Conservation (phyloP, 805 yeast species). For the Yarrowia sp. region DNA sequence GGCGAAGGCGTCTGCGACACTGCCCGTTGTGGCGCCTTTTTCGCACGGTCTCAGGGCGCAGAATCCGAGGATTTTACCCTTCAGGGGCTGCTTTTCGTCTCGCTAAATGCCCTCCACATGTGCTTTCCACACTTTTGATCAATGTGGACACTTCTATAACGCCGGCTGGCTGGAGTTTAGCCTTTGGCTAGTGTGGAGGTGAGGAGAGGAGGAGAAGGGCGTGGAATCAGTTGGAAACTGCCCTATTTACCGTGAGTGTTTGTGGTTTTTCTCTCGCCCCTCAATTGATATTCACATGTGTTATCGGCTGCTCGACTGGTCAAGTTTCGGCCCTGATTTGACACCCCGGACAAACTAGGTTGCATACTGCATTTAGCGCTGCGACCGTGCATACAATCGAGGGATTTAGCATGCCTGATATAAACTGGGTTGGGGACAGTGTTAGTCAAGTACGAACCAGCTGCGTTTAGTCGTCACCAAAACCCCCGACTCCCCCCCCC, state of each 20-base stretch:
- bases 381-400: constrained; percentile 31
- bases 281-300: constrained; percentile 1
- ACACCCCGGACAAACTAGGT: neutral
- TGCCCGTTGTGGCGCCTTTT: neutral
- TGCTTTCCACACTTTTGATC: no score
- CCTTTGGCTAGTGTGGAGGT: neutral
- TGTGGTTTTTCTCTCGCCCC: neutral
- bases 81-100: no score
- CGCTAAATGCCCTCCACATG: no score
- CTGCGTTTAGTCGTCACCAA: no score
- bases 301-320: neutral
- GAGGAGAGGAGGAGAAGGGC: no score
- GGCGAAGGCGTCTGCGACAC: neutral
- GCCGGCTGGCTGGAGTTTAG: constrained; percentile 11
- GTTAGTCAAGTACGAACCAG: no score
- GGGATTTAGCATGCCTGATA: constrained; percentile 37
- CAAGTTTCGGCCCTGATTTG: constrained; percentile 2
- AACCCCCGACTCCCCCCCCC: neutral
- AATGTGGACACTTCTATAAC: neutral
- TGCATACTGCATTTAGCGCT: constrained; percentile 10
- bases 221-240: no score
- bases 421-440: constrained; percentile 15
- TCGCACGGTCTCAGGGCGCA: no score
- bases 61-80: no score
- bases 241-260: no score